Evolutionary conservation across 2,329 filamentous ascomycete species (phyloP).

Genomic region (Monilinia fructicola): DNA sequence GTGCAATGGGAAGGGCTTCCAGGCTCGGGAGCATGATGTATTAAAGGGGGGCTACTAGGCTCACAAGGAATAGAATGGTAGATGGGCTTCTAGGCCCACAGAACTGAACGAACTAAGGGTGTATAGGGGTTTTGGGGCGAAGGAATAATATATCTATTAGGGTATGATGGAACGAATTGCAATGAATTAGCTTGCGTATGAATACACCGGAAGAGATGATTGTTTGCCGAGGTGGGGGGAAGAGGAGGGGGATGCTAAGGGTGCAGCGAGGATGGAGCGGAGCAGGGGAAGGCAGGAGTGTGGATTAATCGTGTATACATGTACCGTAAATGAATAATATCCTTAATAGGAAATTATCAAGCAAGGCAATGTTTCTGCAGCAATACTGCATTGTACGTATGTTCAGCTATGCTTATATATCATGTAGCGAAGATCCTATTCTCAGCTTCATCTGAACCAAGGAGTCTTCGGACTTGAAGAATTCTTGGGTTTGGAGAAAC

Average conservation of each 20-base stretch:
- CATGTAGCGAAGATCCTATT: not conserved
- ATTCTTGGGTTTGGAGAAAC: not conserved
- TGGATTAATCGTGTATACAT: conserved; percentile 5
- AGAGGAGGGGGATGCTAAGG: too few species aligned
- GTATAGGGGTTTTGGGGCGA: not conserved
- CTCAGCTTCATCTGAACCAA: not conserved
- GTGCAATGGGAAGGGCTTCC: conserved; percentile 19
- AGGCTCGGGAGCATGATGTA: conserved; percentile 14
- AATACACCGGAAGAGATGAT: conserved; percentile 15
- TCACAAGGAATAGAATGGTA: conserved; percentile 5
- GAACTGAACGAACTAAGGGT: conserved; percentile 6
- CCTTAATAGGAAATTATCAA: not conserved
- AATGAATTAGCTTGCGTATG: conserved; percentile 20
- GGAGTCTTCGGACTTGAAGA: not conserved
- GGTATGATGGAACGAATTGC: conserved; percentile 5
- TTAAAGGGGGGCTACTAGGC: conserved; percentile 18
- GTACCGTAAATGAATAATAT: conserved; percentile 9
- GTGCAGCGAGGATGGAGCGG: not conserved
- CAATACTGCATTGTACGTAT: not conserved
- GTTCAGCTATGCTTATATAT: not conserved
- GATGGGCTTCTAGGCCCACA: conserved; percentile 7
- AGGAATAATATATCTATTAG: conserved; percentile 5
- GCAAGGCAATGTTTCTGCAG: not conserved
- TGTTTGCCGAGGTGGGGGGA: conserved; percentile 1
- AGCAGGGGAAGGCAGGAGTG: not conserved